Conservation (phyloP, 768 basidiomycete species). For the Boletus rubescentipes region DNA sequence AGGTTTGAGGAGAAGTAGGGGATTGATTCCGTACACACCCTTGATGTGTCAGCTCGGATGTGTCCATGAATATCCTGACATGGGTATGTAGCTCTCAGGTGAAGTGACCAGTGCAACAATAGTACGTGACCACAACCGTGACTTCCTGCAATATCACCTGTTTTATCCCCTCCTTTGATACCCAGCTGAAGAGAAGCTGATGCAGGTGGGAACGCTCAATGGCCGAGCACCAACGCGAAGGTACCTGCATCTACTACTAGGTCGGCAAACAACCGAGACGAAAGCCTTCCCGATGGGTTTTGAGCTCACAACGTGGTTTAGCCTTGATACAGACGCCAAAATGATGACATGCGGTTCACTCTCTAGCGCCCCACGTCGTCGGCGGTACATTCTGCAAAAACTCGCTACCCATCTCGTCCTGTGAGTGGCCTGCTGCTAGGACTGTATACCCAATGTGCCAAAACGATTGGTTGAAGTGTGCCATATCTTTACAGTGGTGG, state of each 20-base stretch:
- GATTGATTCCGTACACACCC: constrained; percentile 18
- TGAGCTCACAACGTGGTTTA: constrained; percentile 25
- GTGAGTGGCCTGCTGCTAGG: neutral
- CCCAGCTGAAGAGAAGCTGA: constrained; percentile 9
- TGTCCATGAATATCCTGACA: constrained; percentile 12
- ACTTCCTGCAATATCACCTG: constrained; percentile 17
- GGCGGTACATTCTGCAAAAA: neutral
- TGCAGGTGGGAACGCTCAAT: neutral
- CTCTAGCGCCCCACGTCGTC: neutral
- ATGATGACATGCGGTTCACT: neutral
- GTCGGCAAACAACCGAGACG: neutral
- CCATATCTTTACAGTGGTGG: neutral
- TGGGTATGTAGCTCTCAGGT: constrained; percentile 8
- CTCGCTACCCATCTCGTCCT: neutral
- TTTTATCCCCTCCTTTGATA: constrained; percentile 9
- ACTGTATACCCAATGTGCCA: neutral
- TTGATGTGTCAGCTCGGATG: constrained; percentile 19
- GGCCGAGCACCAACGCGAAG: too few relatives aligned
- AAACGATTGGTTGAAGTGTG: neutral
- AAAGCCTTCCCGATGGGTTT: neutral
- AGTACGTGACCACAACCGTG: constrained; percentile 14
- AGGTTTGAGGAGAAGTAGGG: neutral
- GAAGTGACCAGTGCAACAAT: neutral
- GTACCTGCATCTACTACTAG: neutral
- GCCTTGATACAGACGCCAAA: constrained; percentile 8